Percentiles rank a stretch among this genome's conserved stretches.
Conservation (phyloP, 345 rosid genomes). For the Syzygium jambos region DNA sequence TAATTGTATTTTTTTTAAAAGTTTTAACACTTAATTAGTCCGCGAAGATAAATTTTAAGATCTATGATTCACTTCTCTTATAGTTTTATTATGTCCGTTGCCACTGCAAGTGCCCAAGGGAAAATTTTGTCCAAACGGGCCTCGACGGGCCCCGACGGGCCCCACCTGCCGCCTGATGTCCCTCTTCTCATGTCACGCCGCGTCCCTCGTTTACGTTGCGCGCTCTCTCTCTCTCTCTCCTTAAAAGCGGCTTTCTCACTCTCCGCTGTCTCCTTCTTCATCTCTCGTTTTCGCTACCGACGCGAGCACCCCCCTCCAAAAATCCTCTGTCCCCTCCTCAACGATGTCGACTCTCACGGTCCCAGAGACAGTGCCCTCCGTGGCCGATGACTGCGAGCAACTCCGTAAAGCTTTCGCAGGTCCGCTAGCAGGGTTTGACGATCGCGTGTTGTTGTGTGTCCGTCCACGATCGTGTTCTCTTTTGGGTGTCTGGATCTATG, state of each 20-base stretch:
- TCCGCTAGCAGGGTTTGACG: not conserved
- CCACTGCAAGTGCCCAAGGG: no score
- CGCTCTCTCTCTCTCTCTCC: not conserved
- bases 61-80: no score
- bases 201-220: not conserved
- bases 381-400: conserved; percentile 60
- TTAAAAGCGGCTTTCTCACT: not conserved
- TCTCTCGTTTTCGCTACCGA: conserved; percentile 19
- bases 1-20: no score
- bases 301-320: not conserved
- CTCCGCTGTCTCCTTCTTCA: not conserved
- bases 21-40: not conserved
- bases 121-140: no score
- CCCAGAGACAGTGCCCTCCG: conserved; percentile 37
- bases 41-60: no score
- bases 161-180: no score
- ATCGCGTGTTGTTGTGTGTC: not conserved
- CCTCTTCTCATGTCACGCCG: no score
- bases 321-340: not conserved
- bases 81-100: no score
- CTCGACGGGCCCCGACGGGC: no score
- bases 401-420: conserved; percentile 59
- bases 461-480: not conserved
- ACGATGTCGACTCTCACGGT: conserved; percentile 56
- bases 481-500: not conserved